Conservation (phyloP, 2,329 filamentous ascomycete genomes). For the Talaromyces rugulosus region DNA sequence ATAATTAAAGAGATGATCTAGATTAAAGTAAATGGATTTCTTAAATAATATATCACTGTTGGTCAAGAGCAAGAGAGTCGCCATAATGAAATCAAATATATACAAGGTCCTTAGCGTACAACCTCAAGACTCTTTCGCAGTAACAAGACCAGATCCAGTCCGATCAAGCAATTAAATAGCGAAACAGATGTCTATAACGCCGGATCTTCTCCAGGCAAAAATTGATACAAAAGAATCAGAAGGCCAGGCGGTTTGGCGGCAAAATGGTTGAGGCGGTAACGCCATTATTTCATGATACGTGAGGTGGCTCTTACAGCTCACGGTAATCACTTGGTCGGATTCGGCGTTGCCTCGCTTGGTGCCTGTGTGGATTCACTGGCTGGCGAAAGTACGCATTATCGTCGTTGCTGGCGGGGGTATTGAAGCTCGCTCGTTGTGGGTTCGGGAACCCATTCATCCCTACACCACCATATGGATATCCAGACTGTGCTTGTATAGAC, state of each 20-base stretch:
- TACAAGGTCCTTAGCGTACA: neutral
- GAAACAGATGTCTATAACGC: neutral
- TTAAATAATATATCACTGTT: neutral
- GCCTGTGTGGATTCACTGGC: conserved; percentile 89
- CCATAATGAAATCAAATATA: neutral
- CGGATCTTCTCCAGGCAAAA: neutral
- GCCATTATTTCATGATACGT: neutral
- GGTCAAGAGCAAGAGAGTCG: neutral
- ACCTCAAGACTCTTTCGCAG: neutral
- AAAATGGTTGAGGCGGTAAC: neutral
- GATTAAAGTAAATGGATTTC: neutral
- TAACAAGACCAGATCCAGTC: neutral
- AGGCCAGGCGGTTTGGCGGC: neutral
- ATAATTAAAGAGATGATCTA: neutral
- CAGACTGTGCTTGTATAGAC: conserved; percentile 26
- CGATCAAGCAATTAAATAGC: neutral
- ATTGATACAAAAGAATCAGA: neutral
- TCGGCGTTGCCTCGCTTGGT: conserved; percentile 74
- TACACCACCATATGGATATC: conserved; percentile 25
- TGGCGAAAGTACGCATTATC: conserved; percentile 94
- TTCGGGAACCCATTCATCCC: conserved; percentile 49
- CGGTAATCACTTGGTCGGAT: conserved; percentile 87
- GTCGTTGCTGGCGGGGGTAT: conserved; percentile 60
- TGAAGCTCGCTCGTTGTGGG: conserved; percentile 54
- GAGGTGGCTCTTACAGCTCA: conserved; percentile 56